Percentiles rank a stretch among this genome's conserved stretches.
Conservation (phyloP, 148 eudicot species). For the Camellia sinensis region DNA sequence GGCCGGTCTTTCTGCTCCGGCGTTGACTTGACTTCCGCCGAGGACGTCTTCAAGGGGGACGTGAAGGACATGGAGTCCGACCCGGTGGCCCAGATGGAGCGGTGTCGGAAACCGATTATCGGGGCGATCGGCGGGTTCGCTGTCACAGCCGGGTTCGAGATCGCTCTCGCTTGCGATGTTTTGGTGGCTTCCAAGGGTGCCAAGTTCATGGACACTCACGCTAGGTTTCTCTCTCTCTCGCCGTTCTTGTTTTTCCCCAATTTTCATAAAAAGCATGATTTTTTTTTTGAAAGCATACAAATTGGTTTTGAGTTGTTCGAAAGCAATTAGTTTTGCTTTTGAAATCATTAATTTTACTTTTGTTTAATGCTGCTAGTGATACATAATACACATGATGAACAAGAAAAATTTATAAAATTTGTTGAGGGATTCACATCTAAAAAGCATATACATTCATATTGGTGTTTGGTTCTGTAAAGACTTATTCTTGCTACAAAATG, state of each 20-base stretch:
- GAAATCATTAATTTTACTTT: neutral
- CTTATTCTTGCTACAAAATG: no score
- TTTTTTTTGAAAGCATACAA: neutral
- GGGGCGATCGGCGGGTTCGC: conserved; percentile 87
- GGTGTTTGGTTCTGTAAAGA: no score
- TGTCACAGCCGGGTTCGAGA: conserved; percentile 91
- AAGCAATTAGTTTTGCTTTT: neutral
- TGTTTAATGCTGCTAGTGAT: neutral
- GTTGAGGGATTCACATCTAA: no score
- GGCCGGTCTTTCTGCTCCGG: conserved; percentile 94
- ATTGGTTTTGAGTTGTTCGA: neutral
- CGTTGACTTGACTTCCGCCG: conserved; percentile 83
- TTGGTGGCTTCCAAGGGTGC: conserved; percentile 73
- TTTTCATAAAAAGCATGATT: neutral
- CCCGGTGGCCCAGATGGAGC: conserved; percentile 85
- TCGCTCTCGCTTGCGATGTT: conserved; percentile 86
- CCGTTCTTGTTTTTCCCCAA: neutral
- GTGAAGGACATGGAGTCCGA: conserved; percentile 68
- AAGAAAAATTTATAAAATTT: no score
- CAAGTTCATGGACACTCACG: conserved; percentile 86
- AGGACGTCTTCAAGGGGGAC: conserved; percentile 87
- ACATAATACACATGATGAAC: no score
- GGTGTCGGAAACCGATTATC: conserved; percentile 69
- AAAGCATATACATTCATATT: no score
- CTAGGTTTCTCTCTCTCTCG: conserved; percentile 40